phyloP scores from a whole-genome alignment of 768 basidiomycete genomes.

The Lanmaoa pseudosensibilis region DNA sequence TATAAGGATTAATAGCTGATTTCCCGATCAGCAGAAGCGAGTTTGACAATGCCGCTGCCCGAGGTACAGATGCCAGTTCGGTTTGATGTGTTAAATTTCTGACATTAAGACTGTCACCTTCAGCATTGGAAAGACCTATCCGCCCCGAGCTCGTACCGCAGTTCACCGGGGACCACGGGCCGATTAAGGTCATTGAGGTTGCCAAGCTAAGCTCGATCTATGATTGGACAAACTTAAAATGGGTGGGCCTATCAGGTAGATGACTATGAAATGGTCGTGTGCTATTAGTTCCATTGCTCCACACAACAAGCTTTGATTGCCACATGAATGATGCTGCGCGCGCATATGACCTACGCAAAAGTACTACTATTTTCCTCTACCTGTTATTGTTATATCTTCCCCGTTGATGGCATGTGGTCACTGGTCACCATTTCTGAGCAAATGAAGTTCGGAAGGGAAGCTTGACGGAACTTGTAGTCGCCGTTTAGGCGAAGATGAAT shows the following conservation, averaged over 20 bases:
- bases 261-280: constrained; percentile 1
- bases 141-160: constrained; percentile 24
- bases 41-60: constrained; percentile 20
- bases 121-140: constrained; percentile 19
- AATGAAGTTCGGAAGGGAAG: constrained; percentile 18
- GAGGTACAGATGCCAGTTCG: constrained; percentile 18
- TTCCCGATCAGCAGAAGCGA: constrained; percentile 18
- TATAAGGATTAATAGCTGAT: constrained; percentile 1
- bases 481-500: constrained; percentile 27
- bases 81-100: constrained; percentile 1
- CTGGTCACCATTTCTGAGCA: constrained; percentile 11
- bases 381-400: constrained; percentile 21
- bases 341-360: constrained; percentile 14
- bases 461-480: constrained; percentile 24
- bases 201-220: constrained; percentile 1
- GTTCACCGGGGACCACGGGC: not conserved
- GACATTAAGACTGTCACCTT: constrained; percentile 1
- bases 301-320: not conserved
- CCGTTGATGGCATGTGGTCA: constrained; percentile 3
- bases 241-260: not conserved
- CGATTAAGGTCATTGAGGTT: constrained; percentile 11
- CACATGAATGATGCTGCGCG: constrained; percentile 5
- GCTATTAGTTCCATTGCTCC: not conserved
- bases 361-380: constrained; percentile 17
- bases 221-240: constrained; percentile 25